Percentiles rank a stretch among this genome's conserved stretches.
phyloP scores from a whole-genome alignment of 2,329 filamentous ascomycete genomes.

The Chaetomium sp. region DNA sequence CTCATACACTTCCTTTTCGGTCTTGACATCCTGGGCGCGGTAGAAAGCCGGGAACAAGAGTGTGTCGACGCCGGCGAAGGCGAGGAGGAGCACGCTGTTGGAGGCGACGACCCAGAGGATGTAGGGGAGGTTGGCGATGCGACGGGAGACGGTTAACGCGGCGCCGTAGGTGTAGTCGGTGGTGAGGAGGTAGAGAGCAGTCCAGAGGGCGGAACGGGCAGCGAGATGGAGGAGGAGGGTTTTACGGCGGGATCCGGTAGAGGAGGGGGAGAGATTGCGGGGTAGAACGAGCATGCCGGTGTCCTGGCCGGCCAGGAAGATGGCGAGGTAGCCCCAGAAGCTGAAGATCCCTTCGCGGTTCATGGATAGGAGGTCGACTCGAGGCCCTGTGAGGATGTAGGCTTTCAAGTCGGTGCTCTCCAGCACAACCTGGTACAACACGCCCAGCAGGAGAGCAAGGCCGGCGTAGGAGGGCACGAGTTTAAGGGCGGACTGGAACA shows the following conservation, averaged over 20 bases:
- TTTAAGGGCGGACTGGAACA: conserved; percentile 67
- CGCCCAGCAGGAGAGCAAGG: conserved; percentile 62
- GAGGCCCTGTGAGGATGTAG: conserved; percentile 76
- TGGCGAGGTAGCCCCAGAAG: conserved; percentile 87
- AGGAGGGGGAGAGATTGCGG: conserved; percentile 38
- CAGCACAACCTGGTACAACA: conserved; percentile 67
- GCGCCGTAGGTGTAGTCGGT: conserved; percentile 66
- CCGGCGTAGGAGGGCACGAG: conserved; percentile 70
- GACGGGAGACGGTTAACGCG: conserved; percentile 71
- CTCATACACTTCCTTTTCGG: conserved; percentile 58
- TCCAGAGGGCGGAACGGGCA: conserved; percentile 63
- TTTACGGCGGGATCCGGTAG: conserved; percentile 39
- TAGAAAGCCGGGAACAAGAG: conserved; percentile 69
- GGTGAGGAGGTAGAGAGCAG: conserved; percentile 59
- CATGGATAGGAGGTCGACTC: conserved; percentile 72
- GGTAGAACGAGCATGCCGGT: conserved; percentile 76
- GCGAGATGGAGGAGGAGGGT: conserved; percentile 58
- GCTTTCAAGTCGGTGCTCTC: conserved; percentile 72
- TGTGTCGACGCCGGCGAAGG: conserved; percentile 72
- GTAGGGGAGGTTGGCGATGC: conserved; percentile 89
- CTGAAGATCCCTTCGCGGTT: conserved; percentile 96
- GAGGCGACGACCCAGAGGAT: conserved; percentile 88
- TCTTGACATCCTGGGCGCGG: conserved; percentile 45
- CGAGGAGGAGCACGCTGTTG: conserved; percentile 74
- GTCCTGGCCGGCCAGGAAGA: conserved; percentile 85